Base-by-base conservation (phyloP, 1,284 basidiomycete species). In the Cryptococcus hybrid region DNA sequence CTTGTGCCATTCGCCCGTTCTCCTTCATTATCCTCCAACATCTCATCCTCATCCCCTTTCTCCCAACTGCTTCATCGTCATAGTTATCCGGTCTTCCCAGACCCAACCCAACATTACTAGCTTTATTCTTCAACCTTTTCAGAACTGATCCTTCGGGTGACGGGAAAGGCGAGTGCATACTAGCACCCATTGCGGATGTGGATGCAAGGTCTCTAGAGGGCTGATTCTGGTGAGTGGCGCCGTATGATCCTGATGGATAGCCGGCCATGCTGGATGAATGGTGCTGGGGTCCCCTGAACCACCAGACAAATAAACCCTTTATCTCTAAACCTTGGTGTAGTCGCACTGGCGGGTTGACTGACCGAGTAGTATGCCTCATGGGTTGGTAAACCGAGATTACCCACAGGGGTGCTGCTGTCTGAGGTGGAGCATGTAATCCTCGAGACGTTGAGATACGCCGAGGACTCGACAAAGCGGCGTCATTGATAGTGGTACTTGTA, bases 1-100 rank as follows among this genome's bases (percentile, higher is more conserved):
- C 92, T 87, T 51, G 90, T 86, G 37, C 92, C 92, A 63, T 94
- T 94, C 45, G 86, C 85, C 84, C 47, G 86, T 55, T 65, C 66
- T 4, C 69, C 71, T 45, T 73, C 82, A 63, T 87, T 86, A 24
- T 84, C 78, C 49, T 84, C 84, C 15, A 80, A 73, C 24, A 82
- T 82, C 38, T 75, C 68, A 36, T 68, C 70, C 12, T 77, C 70
- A 52, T 77, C 74, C 18, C 67, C 66, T 13, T 51, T 18, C 59
- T 61, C 15, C 55, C 56, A 8, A 54, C 38, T 18, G 61, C 55
- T 13, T 54, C 62, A 12, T 62, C 60, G 56, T 74, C 73, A 48
- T 70, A 69, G 3, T 58, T 58, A 7, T 64, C 62, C 15, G 66
- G 64, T 55, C 64, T 59, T 12, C 63, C 69, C 35, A 68, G 45